These are phyloP conservation scores for Wickerhamomyces sp. DNA, from an alignment of 1,139 yeast species.

Conservation along the genomic window DNA sequence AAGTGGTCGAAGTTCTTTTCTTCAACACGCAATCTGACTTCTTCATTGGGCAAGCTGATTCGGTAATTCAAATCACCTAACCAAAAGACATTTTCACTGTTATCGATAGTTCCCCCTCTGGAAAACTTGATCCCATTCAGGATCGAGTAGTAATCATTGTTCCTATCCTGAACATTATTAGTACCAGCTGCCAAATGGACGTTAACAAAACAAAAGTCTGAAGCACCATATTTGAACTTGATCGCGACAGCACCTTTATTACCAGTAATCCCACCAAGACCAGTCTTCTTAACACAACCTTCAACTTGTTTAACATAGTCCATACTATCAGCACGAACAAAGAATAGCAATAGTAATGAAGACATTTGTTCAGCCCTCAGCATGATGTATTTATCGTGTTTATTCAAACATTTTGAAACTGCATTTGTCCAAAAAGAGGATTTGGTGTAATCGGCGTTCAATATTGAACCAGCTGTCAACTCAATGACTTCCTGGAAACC, in stretches of 20 bases:
- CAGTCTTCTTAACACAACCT: constrained; percentile 84
- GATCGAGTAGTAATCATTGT: constrained; percentile 72
- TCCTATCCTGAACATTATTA: constrained; percentile 70
- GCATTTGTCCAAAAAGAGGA: constrained; percentile 60
- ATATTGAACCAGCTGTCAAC: constrained; percentile 76
- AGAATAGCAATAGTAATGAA: constrained; percentile 68
- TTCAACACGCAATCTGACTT: constrained; percentile 51
- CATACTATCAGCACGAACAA: constrained; percentile 53
- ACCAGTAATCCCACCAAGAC: constrained; percentile 91
- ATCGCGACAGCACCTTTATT: constrained; percentile 94
- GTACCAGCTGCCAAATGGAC: constrained; percentile 94
- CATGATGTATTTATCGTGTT: constrained; percentile 49
- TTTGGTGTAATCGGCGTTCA: constrained; percentile 62
- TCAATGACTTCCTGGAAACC: constrained; percentile 93
- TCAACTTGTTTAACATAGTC: constrained; percentile 58
- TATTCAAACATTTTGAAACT: constrained; percentile 53
- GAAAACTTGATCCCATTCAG: constrained; percentile 38
- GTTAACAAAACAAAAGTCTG: constrained; percentile 74
- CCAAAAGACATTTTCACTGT: constrained; percentile 88
- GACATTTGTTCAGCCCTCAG: constrained; percentile 86
- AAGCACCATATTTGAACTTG: constrained; percentile 68
- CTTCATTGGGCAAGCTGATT: constrained; percentile 61
- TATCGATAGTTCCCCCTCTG: constrained; percentile 48
- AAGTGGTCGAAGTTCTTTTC: constrained; percentile 47
- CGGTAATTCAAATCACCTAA: constrained; percentile 92